These are phyloP conservation scores for Endocladia muricata DNA, from an alignment of 31 red algal species.

Conservation along the genomic window DNA sequence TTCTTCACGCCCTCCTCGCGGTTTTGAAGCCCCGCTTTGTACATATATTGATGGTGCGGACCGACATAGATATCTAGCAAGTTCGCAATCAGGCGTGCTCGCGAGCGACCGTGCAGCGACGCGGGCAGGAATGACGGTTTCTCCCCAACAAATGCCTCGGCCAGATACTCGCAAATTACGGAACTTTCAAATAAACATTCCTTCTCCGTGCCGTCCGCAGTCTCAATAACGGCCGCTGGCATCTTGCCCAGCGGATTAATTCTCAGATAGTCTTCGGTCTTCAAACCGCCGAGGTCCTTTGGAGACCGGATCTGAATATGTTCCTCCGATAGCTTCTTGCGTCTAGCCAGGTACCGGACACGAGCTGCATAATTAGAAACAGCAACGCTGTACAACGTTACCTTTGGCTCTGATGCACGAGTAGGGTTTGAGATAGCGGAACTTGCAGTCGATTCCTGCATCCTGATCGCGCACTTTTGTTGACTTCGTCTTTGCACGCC, in stretches of 20 bases:
- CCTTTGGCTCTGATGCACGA: slow-evolving; percentile 8
- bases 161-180: slow-evolving; percentile 77
- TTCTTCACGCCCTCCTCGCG: slow-evolving; percentile 18
- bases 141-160: slow-evolving; percentile 31
- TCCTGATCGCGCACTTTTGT: neutral
- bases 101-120: slow-evolving; percentile 38
- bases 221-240: slow-evolving; percentile 35
- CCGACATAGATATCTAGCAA: slow-evolving; percentile 72
- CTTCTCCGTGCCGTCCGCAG: neutral
- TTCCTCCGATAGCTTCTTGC: slow-evolving; percentile 37
- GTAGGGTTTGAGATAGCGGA: neutral
- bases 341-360: slow-evolving; percentile 42
- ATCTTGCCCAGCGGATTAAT: slow-evolving; percentile 76
- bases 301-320: slow-evolving; percentile 33
- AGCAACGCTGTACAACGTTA: slow-evolving; percentile 47
- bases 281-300: slow-evolving; percentile 47
- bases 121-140: slow-evolving; percentile 52
- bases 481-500: neutral
- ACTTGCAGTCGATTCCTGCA: neutral
- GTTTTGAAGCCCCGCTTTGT: slow-evolving; percentile 47
- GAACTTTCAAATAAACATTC: slow-evolving; percentile 52
- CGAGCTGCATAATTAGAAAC: slow-evolving; percentile 75
- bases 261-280: slow-evolving; percentile 47
- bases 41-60: slow-evolving; percentile 68
- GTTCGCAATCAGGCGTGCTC: slow-evolving; percentile 55